Evolutionary conservation across 2,329 filamentous ascomycete genomes (phyloP), one percentile per base, ranked within the genome.

Genomic region (Gyromitra esculenta): DNA sequence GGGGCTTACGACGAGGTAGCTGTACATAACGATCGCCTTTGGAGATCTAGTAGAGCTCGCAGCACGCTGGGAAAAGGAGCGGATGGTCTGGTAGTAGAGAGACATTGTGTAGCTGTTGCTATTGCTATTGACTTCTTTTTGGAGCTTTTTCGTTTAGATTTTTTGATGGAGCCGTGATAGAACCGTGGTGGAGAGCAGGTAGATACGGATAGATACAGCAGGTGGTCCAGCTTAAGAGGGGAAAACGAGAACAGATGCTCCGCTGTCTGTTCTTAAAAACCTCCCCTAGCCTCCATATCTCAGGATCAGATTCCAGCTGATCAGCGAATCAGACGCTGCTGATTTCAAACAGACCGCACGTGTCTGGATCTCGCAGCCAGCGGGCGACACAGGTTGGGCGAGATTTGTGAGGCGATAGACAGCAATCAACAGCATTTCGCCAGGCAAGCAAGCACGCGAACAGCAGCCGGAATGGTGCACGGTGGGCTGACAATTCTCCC

Each of bases 61-160:
- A 45, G 66, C 65, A 13, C 75, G 72, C 65, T 77, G 73, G n/a
- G 71, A 75, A 60, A 76, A 77, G 6, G 67, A 52, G 62, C 75
- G 75, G 43, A 77, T 56, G 57, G 73, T 48, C 62, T 73, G 60
- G 18, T 54, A 77, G 15, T 62, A 31, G 54, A 57, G 35, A 18
- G 73, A 76, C 69, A 73, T 76, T 50, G n/a, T 56, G 15, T n/a
- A 35, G 15, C 31, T 48, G 9, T 54, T 56, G 8, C 37, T 59
- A 25, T 68, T 48, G n/a, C 48, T 45, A 6, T 31, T 45, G 37
- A 15, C 7, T 60, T 18, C n/a, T 45, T 1, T 63, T 41, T 9
- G 5, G 41, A 45, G 52, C 6, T 35, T 59, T 52, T 50, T 57
- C 7, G 31, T 68, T 18, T 35, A 8, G 31, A 25, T 6, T 31